A percentile compares a stretch with the other conserved stretches of the same genome.
phyloP scores from a whole-genome alignment of 2,329 filamentous ascomycete species.

The Fusarium falciforme region DNA sequence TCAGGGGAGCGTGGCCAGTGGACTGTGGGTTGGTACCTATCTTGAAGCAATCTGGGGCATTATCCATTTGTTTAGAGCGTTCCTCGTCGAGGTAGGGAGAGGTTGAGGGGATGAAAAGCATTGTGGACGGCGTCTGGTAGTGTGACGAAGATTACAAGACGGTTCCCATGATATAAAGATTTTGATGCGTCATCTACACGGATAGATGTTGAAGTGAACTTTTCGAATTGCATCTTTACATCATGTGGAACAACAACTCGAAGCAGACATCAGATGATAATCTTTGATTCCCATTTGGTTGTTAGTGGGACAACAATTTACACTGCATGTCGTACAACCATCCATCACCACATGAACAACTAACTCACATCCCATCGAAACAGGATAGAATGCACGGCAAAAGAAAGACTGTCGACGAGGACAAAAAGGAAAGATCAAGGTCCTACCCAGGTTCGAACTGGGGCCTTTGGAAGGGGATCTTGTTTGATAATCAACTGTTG shows the following conservation, averaged over 20 bases:
- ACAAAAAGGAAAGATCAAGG: not conserved
- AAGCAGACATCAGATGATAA: not conserved
- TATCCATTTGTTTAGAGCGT: not conserved
- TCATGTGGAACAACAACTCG: not conserved
- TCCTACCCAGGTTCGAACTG: not conserved
- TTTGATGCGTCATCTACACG: not conserved
- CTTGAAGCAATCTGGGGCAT: constrained; percentile 3
- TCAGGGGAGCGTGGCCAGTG: constrained; percentile 6
- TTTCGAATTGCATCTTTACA: not conserved
- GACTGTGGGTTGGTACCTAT: constrained; percentile 12
- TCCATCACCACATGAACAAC: not conserved
- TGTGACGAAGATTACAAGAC: not conserved
- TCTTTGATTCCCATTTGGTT: not conserved
- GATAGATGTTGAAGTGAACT: not conserved
- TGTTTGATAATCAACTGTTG: not conserved
- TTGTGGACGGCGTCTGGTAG: not conserved
- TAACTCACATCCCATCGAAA: not conserved
- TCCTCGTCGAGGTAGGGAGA: not conserved
- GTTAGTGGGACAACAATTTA: not conserved
- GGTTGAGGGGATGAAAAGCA: constrained; percentile 3
- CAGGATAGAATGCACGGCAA: not conserved
- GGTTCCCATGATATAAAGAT: not conserved
- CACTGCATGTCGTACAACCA: not conserved
- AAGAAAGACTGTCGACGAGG: not conserved
- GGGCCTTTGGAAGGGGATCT: not conserved